Base-by-base conservation (phyloP, 768 basidiomycete genomes). In the Gautieria morchelliformis region DNA sequence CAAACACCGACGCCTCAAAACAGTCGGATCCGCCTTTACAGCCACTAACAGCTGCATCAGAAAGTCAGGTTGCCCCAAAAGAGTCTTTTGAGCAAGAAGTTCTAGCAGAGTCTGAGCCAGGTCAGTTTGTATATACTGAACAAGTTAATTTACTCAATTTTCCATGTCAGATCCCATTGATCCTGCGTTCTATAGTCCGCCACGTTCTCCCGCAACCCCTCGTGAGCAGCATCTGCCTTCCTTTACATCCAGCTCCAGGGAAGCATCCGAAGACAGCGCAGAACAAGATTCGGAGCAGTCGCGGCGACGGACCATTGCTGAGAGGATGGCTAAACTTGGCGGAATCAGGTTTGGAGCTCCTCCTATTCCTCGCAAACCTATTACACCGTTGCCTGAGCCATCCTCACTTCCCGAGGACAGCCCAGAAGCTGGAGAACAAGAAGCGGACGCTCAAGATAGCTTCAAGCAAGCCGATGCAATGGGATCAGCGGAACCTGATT, bases 241-340 rank as follows among this genome's bases (percentile, higher is more conserved):
- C 6, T 61, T 53, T 52, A 59, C 49, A 53, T 44, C 58, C 10
- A 8, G 58, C 60, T 6, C 62, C 59, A 61, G 7, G 64, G 61
- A n/a, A 66, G 66, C 32, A 24, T 49, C 37, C 32, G 72, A 72
- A 1, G 80, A 79, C 53, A 76, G 80, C 22, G 70, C 68, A 15
- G 72, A 72, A 1, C 80, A 79, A 56, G 77, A 80, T 22, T 70
- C 68, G 9, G 76, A 74, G 20, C 65, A 68, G 11, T 61, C 69
- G 2, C 76, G 84, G 49, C 78, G 84, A 22, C 77, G 76, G 32
- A 87, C 87, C 1, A 89, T 96, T 39, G 91, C 93, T 1, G 92
- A 95, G 58, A 79, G 93, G n/a, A 94, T 96, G 93, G 93, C 93
- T 1, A 90, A 84, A 64, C 75, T 96, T 0, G 91, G 93, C 15